A percentile compares a stretch with the other conserved stretches of the same genome.
Evolutionary conservation across 192 early-diverging fungal species (phyloP).

Genomic region (Linnemannia elongata): DNA sequence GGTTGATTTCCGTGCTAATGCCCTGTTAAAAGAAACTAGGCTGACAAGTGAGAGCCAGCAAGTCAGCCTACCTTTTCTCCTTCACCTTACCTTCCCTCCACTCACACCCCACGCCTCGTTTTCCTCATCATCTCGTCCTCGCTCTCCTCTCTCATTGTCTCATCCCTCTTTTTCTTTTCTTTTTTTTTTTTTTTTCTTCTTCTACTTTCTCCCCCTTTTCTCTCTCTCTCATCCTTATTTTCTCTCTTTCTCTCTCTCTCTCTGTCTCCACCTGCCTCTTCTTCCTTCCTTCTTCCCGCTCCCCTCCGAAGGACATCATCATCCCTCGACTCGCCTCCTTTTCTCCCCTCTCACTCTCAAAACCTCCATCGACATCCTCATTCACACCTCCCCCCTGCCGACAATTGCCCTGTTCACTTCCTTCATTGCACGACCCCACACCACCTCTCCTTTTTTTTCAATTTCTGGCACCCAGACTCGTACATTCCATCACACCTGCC

Average conservation of each 20-base stretch:
- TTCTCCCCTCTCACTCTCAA: no score
- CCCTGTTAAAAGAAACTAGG: no score
- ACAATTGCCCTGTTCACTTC: not conserved
- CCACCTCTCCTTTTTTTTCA: not conserved
- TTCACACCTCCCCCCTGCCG: not conserved
- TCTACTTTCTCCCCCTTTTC: not conserved
- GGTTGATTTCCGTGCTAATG: not conserved
- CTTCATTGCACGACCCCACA: slow-evolving; percentile 1
- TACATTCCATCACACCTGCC: not conserved
- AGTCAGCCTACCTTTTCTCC: not conserved
- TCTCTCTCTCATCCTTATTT: not conserved
- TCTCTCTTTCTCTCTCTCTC: not conserved
- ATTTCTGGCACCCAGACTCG: no score
- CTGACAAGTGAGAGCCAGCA: not conserved
- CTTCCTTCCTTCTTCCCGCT: not conserved
- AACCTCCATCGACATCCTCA: not conserved
- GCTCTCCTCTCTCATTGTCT: not conserved
- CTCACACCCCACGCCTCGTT: not conserved
- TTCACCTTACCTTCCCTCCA: no score
- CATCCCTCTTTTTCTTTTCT: slow-evolving; percentile 5
- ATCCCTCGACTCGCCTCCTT: not conserved
- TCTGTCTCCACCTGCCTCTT: not conserved
- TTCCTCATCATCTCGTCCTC: not conserved
- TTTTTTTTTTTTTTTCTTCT: not conserved
- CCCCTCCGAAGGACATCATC: not conserved